Evolutionary conservation across 139 green algal genomes (phyloP), one percentile per base, ranked within the genome.

Genomic region (Protoeuglena noctilucae): DNA sequence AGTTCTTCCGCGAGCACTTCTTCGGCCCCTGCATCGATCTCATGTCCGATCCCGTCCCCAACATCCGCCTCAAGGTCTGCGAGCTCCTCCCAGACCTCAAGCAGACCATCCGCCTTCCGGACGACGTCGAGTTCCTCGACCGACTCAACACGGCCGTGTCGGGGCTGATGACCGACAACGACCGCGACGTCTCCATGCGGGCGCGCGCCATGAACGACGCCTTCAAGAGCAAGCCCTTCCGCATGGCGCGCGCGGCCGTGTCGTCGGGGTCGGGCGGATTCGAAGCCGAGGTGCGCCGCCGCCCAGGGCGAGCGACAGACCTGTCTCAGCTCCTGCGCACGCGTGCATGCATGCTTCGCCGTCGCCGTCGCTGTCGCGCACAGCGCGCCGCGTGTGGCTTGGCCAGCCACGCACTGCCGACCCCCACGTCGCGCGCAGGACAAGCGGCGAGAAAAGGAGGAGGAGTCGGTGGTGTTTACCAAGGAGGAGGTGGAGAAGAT

Each of bases 61-160:
- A 80, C 51, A 74, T 87, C 52, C 65, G 79, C 22, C 58, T 82
- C 29, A 51, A 65, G 23, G 55, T 74, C 18, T 58, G 58, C 0
- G 5, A 24, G 17, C 56, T 82, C 16, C 61, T 85, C 41, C 76
- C 76, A 2, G 50, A 30, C 12, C 68, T 85, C 17, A 85, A 83
- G 54, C 56, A 61, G 26, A 68, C 57, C n/a, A 68, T 81, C 51
- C 54, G 59, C 18, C 74, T 87, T 52, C 78, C 78, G 1, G 76
- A 81, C 31, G 78, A 87, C 54, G 78, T 85, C 25, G 67, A 85
- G 52, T 65, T 65, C 46, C 56, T 79, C 54, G 79, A 87, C 63
- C 63, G 70, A 24, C 55, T 87, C 22, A 87, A 85, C 69, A 84
- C 62, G 53, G 79, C 68, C 19, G 83, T 87, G 67, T 77, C 64